Evolutionary conservation across 768 basidiomycete species (phyloP).

Genomic region (Amanita subjunquillea): DNA sequence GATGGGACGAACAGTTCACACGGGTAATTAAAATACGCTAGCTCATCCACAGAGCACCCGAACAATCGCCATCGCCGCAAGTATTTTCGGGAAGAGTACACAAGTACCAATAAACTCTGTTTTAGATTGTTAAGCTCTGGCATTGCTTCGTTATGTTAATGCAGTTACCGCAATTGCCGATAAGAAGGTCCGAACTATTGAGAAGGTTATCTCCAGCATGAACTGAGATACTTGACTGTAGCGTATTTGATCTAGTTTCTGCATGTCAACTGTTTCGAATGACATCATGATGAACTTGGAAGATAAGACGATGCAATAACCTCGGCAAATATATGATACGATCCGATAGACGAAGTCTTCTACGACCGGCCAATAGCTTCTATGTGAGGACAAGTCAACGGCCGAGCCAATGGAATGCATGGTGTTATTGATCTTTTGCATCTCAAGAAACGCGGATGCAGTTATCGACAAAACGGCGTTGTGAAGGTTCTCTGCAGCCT

Average conservation of each 20-base stretch:
- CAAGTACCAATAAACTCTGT: slow-evolving; percentile 1
- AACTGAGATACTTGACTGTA: neutral
- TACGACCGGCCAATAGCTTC: slow-evolving; percentile 5
- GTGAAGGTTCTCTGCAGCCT: slow-evolving; percentile 24
- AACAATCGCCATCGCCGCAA: neutral
- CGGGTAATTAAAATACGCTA: neutral
- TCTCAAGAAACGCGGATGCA: slow-evolving; percentile 26
- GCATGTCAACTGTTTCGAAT: neutral
- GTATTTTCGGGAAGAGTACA: neutral
- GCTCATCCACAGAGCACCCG: neutral
- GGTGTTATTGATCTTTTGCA: slow-evolving; percentile 38
- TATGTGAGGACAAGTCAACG: slow-evolving; percentile 10
- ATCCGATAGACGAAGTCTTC: slow-evolving; percentile 7
- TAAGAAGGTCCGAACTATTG: neutral
- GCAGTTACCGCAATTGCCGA: neutral
- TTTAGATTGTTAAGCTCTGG: neutral
- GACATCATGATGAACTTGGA: neutral
- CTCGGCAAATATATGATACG: neutral
- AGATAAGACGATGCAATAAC: neutral
- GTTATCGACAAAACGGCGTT: slow-evolving; percentile 26
- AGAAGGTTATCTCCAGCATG: neutral
- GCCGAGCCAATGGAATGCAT: slow-evolving; percentile 21
- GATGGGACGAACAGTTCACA: neutral
- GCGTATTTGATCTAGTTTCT: neutral
- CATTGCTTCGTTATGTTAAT: neutral